Percentiles rank a stretch among this genome's conserved stretches.
Conservation (phyloP, 345 rosid genomes). For the Brassica cretica region DNA sequence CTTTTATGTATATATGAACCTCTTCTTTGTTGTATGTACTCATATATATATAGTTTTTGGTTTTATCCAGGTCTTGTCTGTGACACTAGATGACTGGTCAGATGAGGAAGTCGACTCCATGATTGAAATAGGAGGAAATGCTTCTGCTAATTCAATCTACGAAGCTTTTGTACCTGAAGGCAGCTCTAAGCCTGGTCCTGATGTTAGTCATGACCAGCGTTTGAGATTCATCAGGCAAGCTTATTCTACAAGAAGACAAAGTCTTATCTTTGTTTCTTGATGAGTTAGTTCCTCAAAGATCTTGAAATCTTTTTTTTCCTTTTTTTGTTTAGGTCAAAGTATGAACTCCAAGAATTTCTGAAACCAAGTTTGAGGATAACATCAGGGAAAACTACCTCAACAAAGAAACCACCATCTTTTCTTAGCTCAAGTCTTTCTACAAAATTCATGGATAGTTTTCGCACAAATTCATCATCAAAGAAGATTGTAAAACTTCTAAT, state of each 20-base stretch:
- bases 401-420: slow-evolving; percentile 15
- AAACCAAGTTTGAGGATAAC: slow-evolving; percentile 83
- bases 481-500: slow-evolving; percentile 44
- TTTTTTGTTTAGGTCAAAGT: slow-evolving; percentile 69
- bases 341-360: slow-evolving; percentile 90
- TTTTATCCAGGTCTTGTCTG: slow-evolving; percentile 50
- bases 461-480: slow-evolving; percentile 50
- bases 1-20: not conserved
- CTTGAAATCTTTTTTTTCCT: slow-evolving; percentile 19
- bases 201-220: slow-evolving; percentile 74
- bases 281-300: not conserved
- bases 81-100: not conserved
- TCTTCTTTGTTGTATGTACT: not conserved
- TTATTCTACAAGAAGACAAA: not conserved
- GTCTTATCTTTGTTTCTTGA: not conserved
- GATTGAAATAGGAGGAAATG: not conserved
- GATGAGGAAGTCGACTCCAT: not conserved
- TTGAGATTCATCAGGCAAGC: slow-evolving; percentile 65
- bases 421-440: slow-evolving; percentile 59
- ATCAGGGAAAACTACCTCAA: slow-evolving; percentile 40
- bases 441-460: slow-evolving; percentile 65
- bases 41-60: not conserved
- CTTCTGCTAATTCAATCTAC: not conserved
- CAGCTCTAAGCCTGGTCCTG: slow-evolving; percentile 63
- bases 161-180: slow-evolving; percentile 45